These are phyloP conservation scores for Aspergillus biplanus DNA, from an alignment of 495 filamentous ascomycete genomes.

Conservation along the genomic window DNA sequence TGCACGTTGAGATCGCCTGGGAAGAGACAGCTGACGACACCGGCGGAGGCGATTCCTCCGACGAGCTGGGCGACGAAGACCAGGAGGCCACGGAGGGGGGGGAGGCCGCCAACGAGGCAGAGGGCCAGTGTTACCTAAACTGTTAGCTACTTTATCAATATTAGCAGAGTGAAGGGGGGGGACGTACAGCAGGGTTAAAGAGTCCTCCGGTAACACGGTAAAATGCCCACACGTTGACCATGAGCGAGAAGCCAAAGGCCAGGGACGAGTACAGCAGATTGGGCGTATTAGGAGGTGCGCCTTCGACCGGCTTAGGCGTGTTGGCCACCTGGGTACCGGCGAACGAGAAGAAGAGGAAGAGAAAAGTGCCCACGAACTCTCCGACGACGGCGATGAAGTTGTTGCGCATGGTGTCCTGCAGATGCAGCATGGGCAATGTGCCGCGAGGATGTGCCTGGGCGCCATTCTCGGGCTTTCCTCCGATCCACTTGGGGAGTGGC, in stretches of 20 bases:
- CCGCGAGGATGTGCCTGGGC: slow-evolving; percentile 13
- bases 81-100: slow-evolving; percentile 50
- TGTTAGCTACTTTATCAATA: neutral
- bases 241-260: slow-evolving; percentile 73
- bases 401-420: slow-evolving; percentile 41
- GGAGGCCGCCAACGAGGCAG: slow-evolving; percentile 59
- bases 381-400: slow-evolving; percentile 65
- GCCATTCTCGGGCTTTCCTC: neutral
- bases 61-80: slow-evolving; percentile 60
- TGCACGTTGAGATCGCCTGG: slow-evolving; percentile 64
- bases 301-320: slow-evolving; percentile 40
- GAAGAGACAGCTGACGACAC: slow-evolving; percentile 63
- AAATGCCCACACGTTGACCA: slow-evolving; percentile 77
- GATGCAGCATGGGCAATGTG: slow-evolving; percentile 46
- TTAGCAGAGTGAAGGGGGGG: neutral
- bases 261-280: slow-evolving; percentile 71
- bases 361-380: slow-evolving; percentile 79
- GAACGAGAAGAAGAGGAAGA: slow-evolving; percentile 85
- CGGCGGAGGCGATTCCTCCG: slow-evolving; percentile 62
- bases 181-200: slow-evolving; percentile 76
- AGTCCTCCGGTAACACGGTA: slow-evolving; percentile 22
- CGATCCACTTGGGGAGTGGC: neutral
- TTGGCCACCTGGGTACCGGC: slow-evolving; percentile 76
- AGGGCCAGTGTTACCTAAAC: slow-evolving; percentile 61
- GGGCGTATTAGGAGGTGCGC: slow-evolving; percentile 42